Evolutionary conservation across 768 basidiomycete species (phyloP).

Genomic region (Dacryopinax spathularia): DNA sequence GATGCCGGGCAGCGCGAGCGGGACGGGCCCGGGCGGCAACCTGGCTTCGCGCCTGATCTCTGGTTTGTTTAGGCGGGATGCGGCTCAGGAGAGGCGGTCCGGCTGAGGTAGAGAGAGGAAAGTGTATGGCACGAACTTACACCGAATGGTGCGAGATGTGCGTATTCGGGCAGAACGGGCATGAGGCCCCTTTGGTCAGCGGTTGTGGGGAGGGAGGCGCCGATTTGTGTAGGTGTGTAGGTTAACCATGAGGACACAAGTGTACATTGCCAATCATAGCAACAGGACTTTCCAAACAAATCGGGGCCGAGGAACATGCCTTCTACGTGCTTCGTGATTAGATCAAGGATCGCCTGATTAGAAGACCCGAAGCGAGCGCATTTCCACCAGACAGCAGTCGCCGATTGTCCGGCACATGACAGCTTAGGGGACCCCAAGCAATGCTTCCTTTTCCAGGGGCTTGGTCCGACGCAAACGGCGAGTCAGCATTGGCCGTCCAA

Average conservation of each 20-base stretch:
- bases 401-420: not conserved
- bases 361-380: not conserved
- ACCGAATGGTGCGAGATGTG: not conserved
- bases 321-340: not conserved
- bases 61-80: not conserved
- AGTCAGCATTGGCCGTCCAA: not conserved
- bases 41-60: not conserved
- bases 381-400: not conserved
- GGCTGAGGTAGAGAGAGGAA: not conserved
- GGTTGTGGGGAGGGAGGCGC: not conserved
- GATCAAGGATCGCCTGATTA: not conserved
- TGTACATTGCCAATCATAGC: slow-evolving; percentile 2
- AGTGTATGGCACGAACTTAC: not conserved
- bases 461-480: not conserved
- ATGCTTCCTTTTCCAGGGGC: not conserved
- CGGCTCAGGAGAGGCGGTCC: not conserved
- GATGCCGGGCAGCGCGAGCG: not conserved
- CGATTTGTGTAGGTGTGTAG: not conserved
- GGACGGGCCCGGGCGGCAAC: not conserved
- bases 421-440: not conserved
- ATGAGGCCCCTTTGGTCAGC: too few species aligned
- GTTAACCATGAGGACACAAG: not conserved
- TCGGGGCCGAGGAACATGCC: not conserved
- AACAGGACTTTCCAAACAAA: not conserved
- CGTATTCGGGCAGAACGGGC: not conserved